Percentiles rank a stretch among this genome's conserved stretches.
These are phyloP conservation scores for Sugiyamaella pinicola DNA, from an alignment of 1,139 yeast species.

Conservation along the genomic window DNA sequence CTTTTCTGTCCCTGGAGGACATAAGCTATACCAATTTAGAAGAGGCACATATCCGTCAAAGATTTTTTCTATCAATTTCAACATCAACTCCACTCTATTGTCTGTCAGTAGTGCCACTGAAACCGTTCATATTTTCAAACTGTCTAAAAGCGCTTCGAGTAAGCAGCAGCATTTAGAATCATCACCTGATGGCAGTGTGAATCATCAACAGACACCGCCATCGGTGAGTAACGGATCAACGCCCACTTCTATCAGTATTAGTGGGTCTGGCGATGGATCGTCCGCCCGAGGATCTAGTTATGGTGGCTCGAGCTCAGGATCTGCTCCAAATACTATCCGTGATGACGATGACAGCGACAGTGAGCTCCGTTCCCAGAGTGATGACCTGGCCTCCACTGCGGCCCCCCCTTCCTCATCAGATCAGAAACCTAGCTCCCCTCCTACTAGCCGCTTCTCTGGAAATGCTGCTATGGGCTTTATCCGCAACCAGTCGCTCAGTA, in stretches of 20 bases:
- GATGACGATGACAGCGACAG: conserved; percentile 12
- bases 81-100: conserved; percentile 70
- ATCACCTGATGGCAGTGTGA: too few relatives aligned
- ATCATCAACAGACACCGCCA: neutral
- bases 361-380: conserved; percentile 1
- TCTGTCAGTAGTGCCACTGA: conserved; percentile 89
- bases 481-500: conserved; percentile 42
- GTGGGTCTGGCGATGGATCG: conserved; percentile 5
- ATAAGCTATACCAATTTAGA: conserved; percentile 83
- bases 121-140: conserved; percentile 86
- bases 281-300: neutral
- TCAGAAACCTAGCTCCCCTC: neutral
- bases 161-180: neutral
- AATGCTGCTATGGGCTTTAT: conserved; percentile 15
- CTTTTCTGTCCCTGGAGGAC: conserved; percentile 80
- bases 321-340: neutral
- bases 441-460: conserved; percentile 3
- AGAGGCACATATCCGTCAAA: conserved; percentile 93
- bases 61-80: conserved; percentile 81
- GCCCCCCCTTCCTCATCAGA: neutral
- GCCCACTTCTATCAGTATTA: neutral
- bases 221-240: neutral
- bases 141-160: conserved; percentile 24
- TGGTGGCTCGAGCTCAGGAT: conserved; percentile 1
- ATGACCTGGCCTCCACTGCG: neutral